Percentiles rank a stretch among this genome's conserved stretches.
phyloP scores from a whole-genome alignment of 257 asterid species.

The Penstemon barbatus region DNA sequence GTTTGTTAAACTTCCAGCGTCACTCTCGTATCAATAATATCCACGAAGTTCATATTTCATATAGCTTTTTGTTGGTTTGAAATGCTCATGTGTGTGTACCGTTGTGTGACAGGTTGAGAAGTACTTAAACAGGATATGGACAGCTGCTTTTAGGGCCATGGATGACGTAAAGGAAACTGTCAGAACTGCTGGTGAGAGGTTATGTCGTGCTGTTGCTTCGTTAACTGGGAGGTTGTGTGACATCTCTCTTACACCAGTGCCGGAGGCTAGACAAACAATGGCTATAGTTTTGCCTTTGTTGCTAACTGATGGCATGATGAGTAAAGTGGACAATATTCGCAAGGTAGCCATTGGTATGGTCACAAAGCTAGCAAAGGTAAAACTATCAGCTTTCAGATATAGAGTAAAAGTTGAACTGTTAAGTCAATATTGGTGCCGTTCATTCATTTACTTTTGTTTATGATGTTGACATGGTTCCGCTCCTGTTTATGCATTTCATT shows the following conservation, averaged over 20 bases:
- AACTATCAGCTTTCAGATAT: conserved; percentile 14
- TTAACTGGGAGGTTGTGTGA: conserved; percentile 89
- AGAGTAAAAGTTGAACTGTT: conserved; percentile 16
- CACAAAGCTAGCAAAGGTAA: conserved; percentile 86
- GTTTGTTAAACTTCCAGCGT: background rate
- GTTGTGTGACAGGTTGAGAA: conserved; percentile 65
- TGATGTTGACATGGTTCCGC: conserved; percentile 9
- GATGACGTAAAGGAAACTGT: conserved; percentile 98
- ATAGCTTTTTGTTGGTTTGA: conserved; percentile 19
- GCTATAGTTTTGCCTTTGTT: conserved; percentile 78
- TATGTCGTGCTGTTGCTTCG: conserved; percentile 83
- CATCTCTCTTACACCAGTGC: conserved; percentile 77
- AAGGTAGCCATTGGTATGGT: conserved; percentile 92
- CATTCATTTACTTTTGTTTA: conserved; percentile 16
- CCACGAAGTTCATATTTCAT: conserved; percentile 26
- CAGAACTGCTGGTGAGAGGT: conserved; percentile 90
- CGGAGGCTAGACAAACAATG: conserved; percentile 82
- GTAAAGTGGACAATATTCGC: conserved; percentile 85
- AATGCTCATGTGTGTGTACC: conserved; percentile 20
- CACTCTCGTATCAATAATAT: background rate
- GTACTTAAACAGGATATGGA: conserved; percentile 83
- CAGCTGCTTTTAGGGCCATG: conserved; percentile 93
- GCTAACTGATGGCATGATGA: conserved; percentile 92
- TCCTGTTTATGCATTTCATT: conserved; percentile 21
- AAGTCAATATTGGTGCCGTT: conserved; percentile 15